Evolutionary conservation across 805 yeast genomes (phyloP).

Genomic region (Pichia nanzhaoensis): DNA sequence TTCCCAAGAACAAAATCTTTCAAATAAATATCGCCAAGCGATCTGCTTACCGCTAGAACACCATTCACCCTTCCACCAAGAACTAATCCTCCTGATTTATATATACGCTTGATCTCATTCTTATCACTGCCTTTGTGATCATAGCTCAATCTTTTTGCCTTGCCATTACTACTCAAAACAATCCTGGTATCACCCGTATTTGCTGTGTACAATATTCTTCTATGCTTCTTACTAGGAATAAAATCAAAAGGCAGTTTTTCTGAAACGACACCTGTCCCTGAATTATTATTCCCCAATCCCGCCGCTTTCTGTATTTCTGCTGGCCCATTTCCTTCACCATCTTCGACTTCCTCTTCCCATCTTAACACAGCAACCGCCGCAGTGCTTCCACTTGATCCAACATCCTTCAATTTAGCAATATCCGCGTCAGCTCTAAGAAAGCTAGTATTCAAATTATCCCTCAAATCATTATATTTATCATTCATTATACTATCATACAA

Average conservation of each 20-base stretch:
- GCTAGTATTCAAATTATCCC: constrained; percentile 59
- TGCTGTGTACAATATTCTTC: constrained; percentile 81
- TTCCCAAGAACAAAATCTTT: constrained; percentile 82
- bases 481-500: constrained; percentile 51
- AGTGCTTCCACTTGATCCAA: constrained; percentile 84
- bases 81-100: constrained; percentile 76
- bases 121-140: constrained; percentile 90
- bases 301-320: not conserved
- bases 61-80: constrained; percentile 93
- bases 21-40: constrained; percentile 90
- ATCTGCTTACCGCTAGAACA: constrained; percentile 87
- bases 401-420: constrained; percentile 46
- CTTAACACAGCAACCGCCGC: constrained; percentile 89
- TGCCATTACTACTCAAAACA: constrained; percentile 67
- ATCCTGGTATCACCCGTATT: constrained; percentile 93
- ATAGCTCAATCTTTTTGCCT: constrained; percentile 73
- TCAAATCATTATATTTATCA: constrained; percentile 45
- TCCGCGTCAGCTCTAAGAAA: constrained; percentile 71
- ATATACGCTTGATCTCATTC: constrained; percentile 69
- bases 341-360: constrained; percentile 54
- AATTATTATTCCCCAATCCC: too few species aligned
- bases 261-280: too few species aligned
- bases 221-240: constrained; percentile 42
- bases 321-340: constrained; percentile 4
- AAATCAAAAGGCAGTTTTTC: constrained; percentile 34